Base-by-base conservation (phyloP, 305 asterid genomes). In the Rubia tinctorum region DNA sequence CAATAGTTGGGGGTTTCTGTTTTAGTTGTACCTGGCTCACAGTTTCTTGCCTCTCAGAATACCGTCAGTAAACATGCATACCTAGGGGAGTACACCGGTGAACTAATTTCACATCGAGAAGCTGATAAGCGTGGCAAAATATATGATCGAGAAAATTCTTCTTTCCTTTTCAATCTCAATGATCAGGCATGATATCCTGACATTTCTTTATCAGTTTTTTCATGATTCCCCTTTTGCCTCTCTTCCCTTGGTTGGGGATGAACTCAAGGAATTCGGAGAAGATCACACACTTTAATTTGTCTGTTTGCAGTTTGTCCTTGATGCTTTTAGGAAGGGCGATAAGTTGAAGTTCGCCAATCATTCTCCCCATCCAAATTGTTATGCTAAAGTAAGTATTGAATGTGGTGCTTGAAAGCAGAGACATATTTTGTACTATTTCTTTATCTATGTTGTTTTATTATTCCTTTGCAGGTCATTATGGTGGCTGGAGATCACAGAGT, bases 51-150 rank as follows among this genome's bases (percentile, higher is more conserved):
- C 71, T 77, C 68, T 62, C 96, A 95, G 99, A 90, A 92, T 88
- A 86, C 81, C 45, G 99, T 95, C 71, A 74, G 78, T 75, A 95
- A 95, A 82, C 94, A 95, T 40, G 99, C 90, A 81, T 95, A 89
- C 84, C 96, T 95, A 56, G 99, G 99, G 53, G 98, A 92, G 81
- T 95, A 95, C 85, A 95, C 99, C 30, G 98, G 98, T 62, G 99
- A 95, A 86, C 79, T 92, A 49, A 91, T 95, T 81, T 91, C 99
- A 23, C 99, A 95, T 75, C 92, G 89, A 30, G 99, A 95, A 84
- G 99, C 99, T 80, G 99, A 92, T 83, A 93, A 91, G 90, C 98
- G 98, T 62, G 99, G 98, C 69, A 92, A 92, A 90, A 91, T 93
- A 72, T 95, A 95, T 74, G 99, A 95, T 73, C 95, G 92, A 49